Evolutionary conservation across 805 yeast species (phyloP), one percentile per base, ranked within the genome.

Genomic region (Yamadazyma philogaea): DNA sequence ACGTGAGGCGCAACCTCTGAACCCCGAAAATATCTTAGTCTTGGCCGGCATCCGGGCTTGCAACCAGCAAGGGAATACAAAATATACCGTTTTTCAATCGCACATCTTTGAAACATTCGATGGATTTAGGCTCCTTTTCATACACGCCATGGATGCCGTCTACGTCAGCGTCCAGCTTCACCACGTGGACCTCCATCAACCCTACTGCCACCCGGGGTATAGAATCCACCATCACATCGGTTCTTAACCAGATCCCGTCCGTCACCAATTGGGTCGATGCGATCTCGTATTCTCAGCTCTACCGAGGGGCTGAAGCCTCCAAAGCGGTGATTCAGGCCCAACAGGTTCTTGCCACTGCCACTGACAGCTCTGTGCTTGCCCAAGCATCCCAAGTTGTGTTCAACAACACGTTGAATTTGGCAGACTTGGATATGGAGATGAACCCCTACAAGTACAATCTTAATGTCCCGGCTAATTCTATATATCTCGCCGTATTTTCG

Each of bases 301-400:
- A 50, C 7, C 47, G 72, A 30, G 72, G 71, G 2, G 71, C 69
- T 6, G 48, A 58, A 38, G 72, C 71, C 1, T 66, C 72, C 3
- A 48, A 64, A 40, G 56, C 63, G 7, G 54, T 66, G n/a, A 51
- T 66, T 26, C 49, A 57, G 1, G 72, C 71, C 10, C 63, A 64
- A 42, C 34, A 56, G n/a, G 63, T 63, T 1, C 46, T 61, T 31
- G 72, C 72, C 8, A 66, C 72, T 3, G 72, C 72, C n/a, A 67
- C 73, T 2, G 57, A 51, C 22, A 22, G 45, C 11, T 34, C 42
- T 10, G 63, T 56, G 1, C 46, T 49, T 37, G 58, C 66, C 2
- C 21, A 45, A 27, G 71, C 70, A 6, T 61, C 68, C 14, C 53
- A 63, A 42, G 68, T 55, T 10, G 60, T 66, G 24, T 60, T 59